These are phyloP conservation scores for Neurospora tetraspora DNA, from an alignment of 495 filamentous ascomycete genomes.

Conservation along the genomic window DNA sequence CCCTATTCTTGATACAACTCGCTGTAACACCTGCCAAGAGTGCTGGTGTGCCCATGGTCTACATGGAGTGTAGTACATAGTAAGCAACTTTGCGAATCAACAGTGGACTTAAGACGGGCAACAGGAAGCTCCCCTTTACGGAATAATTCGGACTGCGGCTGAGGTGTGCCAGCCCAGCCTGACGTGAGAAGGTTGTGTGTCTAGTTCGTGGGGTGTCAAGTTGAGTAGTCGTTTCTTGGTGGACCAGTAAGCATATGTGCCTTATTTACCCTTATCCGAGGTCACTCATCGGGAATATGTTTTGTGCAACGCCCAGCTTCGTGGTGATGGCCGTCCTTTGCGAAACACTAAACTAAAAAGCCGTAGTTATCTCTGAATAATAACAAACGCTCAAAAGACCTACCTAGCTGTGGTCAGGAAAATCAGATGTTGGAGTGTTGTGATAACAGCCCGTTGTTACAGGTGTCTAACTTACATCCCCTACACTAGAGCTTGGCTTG, in stretches of 20 bases:
- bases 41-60: not conserved
- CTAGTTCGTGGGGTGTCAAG: not conserved
- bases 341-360: not conserved
- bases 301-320: not conserved
- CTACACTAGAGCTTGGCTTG: not conserved
- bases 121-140: not conserved
- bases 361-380: not conserved
- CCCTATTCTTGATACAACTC: not conserved
- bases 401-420: not conserved
- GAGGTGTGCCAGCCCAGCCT: not conserved
- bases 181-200: not conserved
- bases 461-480: not conserved
- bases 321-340: not conserved
- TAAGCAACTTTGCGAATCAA: not conserved
- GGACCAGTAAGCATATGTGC: not conserved
- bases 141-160: not conserved
- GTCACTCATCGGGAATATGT: not conserved
- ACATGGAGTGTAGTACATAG: not conserved
- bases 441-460: not conserved
- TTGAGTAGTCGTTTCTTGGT: not conserved
- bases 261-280: not conserved
- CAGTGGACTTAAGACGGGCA: not conserved
- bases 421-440: not conserved
- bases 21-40: not conserved
- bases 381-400: not conserved